phyloP scores from a whole-genome alignment of 805 yeast genomes.

The Yarrowia osloensis region DNA sequence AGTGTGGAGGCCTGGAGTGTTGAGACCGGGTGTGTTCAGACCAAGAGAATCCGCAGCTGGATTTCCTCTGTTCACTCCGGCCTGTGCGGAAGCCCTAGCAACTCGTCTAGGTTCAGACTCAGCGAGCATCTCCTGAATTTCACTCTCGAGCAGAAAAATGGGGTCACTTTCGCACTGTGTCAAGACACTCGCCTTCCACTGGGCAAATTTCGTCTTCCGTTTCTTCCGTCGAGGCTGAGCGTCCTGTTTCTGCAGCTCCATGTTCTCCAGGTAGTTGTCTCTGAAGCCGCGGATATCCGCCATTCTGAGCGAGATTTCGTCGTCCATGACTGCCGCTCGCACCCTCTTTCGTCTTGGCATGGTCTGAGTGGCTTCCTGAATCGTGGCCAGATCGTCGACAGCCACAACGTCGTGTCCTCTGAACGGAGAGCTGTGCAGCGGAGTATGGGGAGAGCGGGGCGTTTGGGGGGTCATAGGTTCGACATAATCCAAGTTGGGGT shows the following conservation, averaged over 20 bases:
- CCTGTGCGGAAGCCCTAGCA: neutral
- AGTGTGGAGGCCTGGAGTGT: too few species aligned
- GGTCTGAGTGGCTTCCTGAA: neutral
- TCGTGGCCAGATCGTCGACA: neutral
- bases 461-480: neutral
- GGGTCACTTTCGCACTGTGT: neutral
- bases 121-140: neutral
- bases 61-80: too few species aligned
- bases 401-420: neutral
- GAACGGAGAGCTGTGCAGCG: neutral
- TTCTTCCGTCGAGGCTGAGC: neutral
- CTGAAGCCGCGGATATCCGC: neutral
- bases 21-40: too few species aligned
- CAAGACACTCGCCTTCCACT: neutral
- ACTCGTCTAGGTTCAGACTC: neutral
- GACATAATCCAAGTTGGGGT: neutral
- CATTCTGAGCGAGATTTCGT: neutral
- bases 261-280: conserved; percentile 4
- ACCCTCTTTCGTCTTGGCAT: neutral
- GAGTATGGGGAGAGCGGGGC: neutral
- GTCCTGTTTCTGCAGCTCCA: neutral
- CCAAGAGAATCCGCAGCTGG: too few species aligned
- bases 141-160: neutral
- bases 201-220: neutral
- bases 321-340: neutral